phyloP scores from a whole-genome alignment of 2,329 filamentous ascomycete species.

The Zymoseptoria tritici region DNA sequence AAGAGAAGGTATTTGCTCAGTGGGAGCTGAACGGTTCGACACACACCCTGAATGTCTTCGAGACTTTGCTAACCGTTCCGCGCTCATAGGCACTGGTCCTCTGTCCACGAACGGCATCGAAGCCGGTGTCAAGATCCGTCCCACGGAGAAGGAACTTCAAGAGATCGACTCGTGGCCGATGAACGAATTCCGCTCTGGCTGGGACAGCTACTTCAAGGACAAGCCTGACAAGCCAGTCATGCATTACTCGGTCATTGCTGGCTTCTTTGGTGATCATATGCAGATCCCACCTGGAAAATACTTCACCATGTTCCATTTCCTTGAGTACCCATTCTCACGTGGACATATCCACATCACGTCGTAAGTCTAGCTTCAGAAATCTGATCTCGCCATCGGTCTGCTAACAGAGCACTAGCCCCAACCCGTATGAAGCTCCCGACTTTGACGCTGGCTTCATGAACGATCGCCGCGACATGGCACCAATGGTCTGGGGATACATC shows the following conservation, averaged over 20 bases:
- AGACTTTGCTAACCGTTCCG: background rate
- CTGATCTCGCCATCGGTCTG: no score
- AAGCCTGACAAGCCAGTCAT: constrained; percentile 82
- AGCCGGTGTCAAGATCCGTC: constrained; percentile 69
- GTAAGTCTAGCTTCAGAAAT: background rate
- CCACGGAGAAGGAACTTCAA: constrained; percentile 59
- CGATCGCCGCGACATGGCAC: constrained; percentile 75
- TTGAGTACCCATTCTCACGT: constrained; percentile 69
- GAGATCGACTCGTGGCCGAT: constrained; percentile 67
- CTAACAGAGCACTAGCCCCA: constrained; percentile 10
- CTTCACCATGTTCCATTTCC: constrained; percentile 78
- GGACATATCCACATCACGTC: constrained; percentile 62
- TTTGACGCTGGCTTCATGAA: constrained; percentile 72
- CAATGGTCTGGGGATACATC: constrained; percentile 79
- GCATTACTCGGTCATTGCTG: constrained; percentile 73
- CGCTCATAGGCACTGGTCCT: constrained; percentile 54
- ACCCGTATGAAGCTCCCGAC: constrained; percentile 61
- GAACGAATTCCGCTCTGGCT: constrained; percentile 64
- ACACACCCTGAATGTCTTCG: background rate
- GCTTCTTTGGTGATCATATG: constrained; percentile 48
- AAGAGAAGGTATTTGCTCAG: constrained; percentile 67
- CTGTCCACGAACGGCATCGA: constrained; percentile 74
- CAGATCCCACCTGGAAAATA: constrained; percentile 67
- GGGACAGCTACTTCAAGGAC: constrained; percentile 76
- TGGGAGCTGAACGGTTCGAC: constrained; percentile 60